Evolutionary conservation across 495 filamentous ascomycete species (phyloP), one percentile per base, ranked within the genome.

Genomic region (Talaromyces nanjingensis): DNA sequence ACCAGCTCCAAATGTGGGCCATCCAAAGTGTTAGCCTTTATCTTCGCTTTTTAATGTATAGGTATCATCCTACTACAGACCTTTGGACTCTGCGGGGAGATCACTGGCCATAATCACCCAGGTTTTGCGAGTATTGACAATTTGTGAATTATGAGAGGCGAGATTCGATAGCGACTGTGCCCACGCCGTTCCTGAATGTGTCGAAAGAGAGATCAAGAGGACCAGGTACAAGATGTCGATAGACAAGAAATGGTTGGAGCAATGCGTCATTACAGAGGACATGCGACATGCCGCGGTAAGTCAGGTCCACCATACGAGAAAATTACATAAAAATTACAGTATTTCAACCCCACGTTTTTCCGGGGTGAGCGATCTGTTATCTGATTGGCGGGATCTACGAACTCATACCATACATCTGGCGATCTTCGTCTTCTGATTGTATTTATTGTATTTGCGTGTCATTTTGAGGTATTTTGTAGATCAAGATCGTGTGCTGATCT

Each of bases 41-140:
- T 4, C 20, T 49, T 14, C 6, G 20, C 22, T 49, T 9, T 8
- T 20, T 8, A 5, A 49, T 20, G 5, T 49, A 42, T 42, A 12
- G 45, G 22, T 11, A 55, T 55, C 52, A 59, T 20, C 24, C 9
- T 37, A n/a, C 25, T 31, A 69, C 67, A 29, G 54, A 71, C 70
- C 70, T 55, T 71, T 68, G 22, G 67, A 64, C 18, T 59, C 34
- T 42, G 63, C 39, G 20, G 63, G 55, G 24, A 54, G 31, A 59
- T 59, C 31, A 22, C 56, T 25, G 6, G 31, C 56, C 56, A 59
- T 59, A 22, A 18, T 37, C 6, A 49, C 45, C 9, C 45, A 49
- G n/a, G 7, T 49, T 20, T 8, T 49, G 45, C n/a, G n/a, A 22
- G n/a, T 45, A 24, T 24, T 24, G 22, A 24, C 39, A 16, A 47